Conservation (phyloP, 306 rosid genomes). For the Lathyrus tuberosus region DNA sequence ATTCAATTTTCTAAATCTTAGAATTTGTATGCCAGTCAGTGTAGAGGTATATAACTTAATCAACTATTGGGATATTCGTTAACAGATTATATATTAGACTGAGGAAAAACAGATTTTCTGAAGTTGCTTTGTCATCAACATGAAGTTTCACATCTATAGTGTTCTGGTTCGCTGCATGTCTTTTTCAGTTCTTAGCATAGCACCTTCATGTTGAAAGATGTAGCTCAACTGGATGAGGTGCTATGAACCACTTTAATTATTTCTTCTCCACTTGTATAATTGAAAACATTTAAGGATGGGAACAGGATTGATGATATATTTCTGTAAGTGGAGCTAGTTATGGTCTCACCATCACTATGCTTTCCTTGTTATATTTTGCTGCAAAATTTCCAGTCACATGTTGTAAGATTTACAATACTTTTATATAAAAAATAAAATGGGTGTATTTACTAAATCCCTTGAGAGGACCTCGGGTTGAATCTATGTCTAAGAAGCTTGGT, state of each 20-base stretch:
- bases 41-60: conserved; percentile 7
- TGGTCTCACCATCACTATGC: conserved; percentile 2
- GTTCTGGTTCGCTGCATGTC: conserved; percentile 10
- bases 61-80: conserved; percentile 31
- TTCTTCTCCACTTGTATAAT: neutral
- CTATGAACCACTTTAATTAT: conserved; percentile 2
- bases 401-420: neutral
- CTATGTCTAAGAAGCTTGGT: no score
- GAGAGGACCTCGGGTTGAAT: no score
- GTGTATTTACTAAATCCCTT: no score
- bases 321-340: neutral
- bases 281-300: neutral
- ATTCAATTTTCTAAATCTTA: conserved; percentile 13
- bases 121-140: conserved; percentile 20
- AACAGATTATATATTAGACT: conserved; percentile 25
- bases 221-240: conserved; percentile 10
- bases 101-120: conserved; percentile 22
- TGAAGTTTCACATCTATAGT: conserved; percentile 4
- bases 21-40: conserved; percentile 19
- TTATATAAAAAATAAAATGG: no score
- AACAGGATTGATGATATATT: neutral
- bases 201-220: conserved; percentile 28
- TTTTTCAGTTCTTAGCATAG: conserved; percentile 20
- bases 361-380: conserved; percentile 21
- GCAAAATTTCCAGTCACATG: neutral